Conservation (phyloP, 768 basidiomycete species). For the Pisolithus sp. region DNA sequence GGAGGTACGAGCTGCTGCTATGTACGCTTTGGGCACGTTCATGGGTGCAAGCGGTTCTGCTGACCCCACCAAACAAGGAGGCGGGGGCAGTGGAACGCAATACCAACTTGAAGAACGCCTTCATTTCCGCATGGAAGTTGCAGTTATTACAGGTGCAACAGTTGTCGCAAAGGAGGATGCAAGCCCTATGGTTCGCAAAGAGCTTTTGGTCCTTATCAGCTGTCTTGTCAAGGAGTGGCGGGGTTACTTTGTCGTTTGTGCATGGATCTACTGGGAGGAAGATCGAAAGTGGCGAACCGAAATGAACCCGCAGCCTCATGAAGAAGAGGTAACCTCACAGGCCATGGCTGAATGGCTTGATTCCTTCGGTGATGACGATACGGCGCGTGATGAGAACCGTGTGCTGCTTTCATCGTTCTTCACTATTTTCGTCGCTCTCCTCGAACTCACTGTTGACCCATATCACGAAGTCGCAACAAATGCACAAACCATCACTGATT, state of each 20-base stretch:
- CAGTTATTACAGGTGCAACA: slow-evolving; percentile 82
- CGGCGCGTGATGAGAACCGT: slow-evolving; percentile 67
- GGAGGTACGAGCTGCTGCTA: slow-evolving; percentile 86
- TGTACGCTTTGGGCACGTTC: slow-evolving; percentile 90
- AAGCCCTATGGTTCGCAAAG: slow-evolving; percentile 94
- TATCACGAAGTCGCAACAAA: slow-evolving; percentile 88
- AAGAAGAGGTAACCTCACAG: slow-evolving; percentile 67
- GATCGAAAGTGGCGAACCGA: slow-evolving; percentile 59
- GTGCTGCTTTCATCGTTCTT: slow-evolving; percentile 88
- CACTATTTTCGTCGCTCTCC: slow-evolving; percentile 81
- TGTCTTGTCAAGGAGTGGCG: slow-evolving; percentile 95
- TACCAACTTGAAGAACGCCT: slow-evolving; percentile 69
- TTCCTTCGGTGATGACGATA: slow-evolving; percentile 57
- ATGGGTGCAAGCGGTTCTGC: slow-evolving; percentile 82
- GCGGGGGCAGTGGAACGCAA: slow-evolving; percentile 80
- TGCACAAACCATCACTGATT: slow-evolving; percentile 89
- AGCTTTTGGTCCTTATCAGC: slow-evolving; percentile 84
- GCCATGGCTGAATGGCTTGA: slow-evolving; percentile 79
- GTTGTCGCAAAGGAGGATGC: slow-evolving; percentile 90
- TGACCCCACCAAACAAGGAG: slow-evolving; percentile 61
- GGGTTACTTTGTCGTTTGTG: slow-evolving; percentile 92
- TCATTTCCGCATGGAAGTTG: slow-evolving; percentile 86
- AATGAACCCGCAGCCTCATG: slow-evolving; percentile 30
- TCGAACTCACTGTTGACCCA: slow-evolving; percentile 90
- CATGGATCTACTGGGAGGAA: slow-evolving; percentile 96